Conservation (phyloP, 1,284 basidiomycete genomes). For the Cryptococcus depauperatus region DNA sequence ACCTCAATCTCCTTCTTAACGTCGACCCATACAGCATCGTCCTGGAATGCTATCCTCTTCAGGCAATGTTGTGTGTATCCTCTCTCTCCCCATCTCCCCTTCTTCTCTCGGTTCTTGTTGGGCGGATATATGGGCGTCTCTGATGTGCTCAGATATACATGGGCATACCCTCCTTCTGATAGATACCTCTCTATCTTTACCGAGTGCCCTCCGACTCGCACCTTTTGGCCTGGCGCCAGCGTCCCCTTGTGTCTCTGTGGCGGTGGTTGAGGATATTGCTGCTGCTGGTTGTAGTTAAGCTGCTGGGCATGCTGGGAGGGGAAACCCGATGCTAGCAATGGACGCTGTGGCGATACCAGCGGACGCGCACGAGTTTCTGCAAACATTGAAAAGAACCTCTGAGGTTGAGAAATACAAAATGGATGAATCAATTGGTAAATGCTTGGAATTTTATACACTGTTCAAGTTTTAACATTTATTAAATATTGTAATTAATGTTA, state of each 20-base stretch:
- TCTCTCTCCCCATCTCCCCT: constrained; percentile 51
- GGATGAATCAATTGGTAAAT: too few relatives aligned
- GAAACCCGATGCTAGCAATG: too few relatives aligned
- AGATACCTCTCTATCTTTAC: constrained; percentile 86
- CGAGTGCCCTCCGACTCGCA: constrained; percentile 78
- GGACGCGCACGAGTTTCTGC: too few relatives aligned
- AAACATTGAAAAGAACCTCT: too few relatives aligned
- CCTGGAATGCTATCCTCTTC: constrained; percentile 90
- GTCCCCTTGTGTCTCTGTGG: constrained; percentile 43
- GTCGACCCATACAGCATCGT: constrained; percentile 80
- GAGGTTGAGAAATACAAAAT: too few relatives aligned
- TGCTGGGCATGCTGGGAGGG: too few relatives aligned
- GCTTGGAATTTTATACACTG: too few relatives aligned
- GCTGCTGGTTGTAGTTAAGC: constrained; percentile 19
- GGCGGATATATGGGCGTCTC: constrained; percentile 64
- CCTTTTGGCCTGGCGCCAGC: constrained; percentile 64
- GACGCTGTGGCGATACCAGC: too few relatives aligned
- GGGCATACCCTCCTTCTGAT: constrained; percentile 95
- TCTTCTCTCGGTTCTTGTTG: constrained; percentile 14
- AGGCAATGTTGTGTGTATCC: constrained; percentile 79
- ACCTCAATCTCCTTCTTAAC: constrained; percentile 98
- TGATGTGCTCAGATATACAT: constrained; percentile 92
- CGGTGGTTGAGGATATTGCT: constrained; percentile 12
- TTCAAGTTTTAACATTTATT: too few relatives aligned
- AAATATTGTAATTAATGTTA: too few relatives aligned